Conservation (phyloP, 2,329 filamentous ascomycete species). For the Botrytis pseudocinerea region DNA sequence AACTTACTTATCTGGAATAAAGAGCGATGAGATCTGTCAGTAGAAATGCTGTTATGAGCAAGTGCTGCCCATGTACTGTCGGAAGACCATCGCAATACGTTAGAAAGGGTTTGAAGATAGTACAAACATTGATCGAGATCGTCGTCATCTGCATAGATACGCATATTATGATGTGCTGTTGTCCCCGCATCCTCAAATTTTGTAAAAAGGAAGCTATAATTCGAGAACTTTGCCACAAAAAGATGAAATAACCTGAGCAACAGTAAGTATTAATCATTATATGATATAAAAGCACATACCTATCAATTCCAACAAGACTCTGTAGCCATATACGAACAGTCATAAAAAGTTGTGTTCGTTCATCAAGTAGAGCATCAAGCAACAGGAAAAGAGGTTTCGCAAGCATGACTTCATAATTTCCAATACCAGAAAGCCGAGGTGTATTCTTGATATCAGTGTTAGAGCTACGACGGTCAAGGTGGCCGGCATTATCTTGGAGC, state of each 20-base stretch:
- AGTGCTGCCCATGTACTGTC: constrained; percentile 71
- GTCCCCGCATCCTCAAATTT: constrained; percentile 27
- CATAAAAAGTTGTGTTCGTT: constrained; percentile 72
- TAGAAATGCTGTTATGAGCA: constrained; percentile 59
- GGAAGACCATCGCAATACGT: constrained; percentile 68
- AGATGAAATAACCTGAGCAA: constrained; percentile 57
- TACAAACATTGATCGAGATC: constrained; percentile 78
- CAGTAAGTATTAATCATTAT: constrained; percentile 30
- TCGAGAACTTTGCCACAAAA: constrained; percentile 58
- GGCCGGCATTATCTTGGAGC: constrained; percentile 55
- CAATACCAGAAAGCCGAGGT: constrained; percentile 54
- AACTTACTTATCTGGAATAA: constrained; percentile 55
- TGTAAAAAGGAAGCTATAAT: constrained; percentile 54
- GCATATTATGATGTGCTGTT: constrained; percentile 33
- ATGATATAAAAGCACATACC: constrained; percentile 46
- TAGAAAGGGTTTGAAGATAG: constrained; percentile 72
- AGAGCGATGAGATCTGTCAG: constrained; percentile 49
- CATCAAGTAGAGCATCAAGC: constrained; percentile 74
- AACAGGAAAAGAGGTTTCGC: constrained; percentile 79
- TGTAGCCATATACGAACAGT: constrained; percentile 81
- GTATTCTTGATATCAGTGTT: constrained; percentile 41
- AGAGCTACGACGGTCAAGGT: constrained; percentile 50
- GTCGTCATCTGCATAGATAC: constrained; percentile 55
- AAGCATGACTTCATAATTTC: constrained; percentile 71
- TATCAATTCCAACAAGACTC: constrained; percentile 61